Conservation (phyloP, 116 monocot genomes). For the Iris pallida region DNA sequence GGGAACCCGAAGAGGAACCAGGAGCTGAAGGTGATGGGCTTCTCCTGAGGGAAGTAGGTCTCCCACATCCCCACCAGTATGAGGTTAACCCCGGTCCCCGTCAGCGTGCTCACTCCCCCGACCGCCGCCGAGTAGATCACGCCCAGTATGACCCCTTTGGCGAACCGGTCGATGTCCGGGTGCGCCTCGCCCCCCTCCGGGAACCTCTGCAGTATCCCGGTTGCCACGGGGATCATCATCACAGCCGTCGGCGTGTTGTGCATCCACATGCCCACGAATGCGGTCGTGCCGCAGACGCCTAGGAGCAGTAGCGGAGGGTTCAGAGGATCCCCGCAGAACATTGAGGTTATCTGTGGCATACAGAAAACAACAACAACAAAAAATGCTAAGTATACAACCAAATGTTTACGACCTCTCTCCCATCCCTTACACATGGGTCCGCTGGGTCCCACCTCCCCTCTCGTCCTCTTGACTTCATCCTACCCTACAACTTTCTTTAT, state of each 20-base stretch:
- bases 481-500: too few relatives aligned
- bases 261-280: conserved; percentile 97
- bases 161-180: conserved; percentile 44
- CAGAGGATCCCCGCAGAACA: conserved; percentile 69
- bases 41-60: conserved; percentile 62
- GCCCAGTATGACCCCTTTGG: conserved; percentile 78
- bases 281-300: conserved; percentile 67
- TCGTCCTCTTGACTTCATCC: too few relatives aligned
- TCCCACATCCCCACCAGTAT: conserved; percentile 80
- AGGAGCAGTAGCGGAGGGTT: conserved; percentile 63
- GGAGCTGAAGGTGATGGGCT: conserved; percentile 68
- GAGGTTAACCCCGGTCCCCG: conserved; percentile 84
- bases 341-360: conserved; percentile 47
- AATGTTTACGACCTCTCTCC: too few relatives aligned
- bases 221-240: conserved; percentile 97
- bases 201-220: conserved; percentile 76
- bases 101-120: conserved; percentile 81
- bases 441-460: too few relatives aligned
- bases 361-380: not conserved
- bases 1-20: conserved; percentile 90
- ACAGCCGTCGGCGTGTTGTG: conserved; percentile 78
- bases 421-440: too few relatives aligned
- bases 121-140: conserved; percentile 74
- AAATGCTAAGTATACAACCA: too few relatives aligned
- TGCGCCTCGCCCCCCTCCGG: conserved; percentile 17